Evolutionary conservation across 306 rosid species (phyloP).

Genomic region (Chamaecrista fasciculata): DNA sequence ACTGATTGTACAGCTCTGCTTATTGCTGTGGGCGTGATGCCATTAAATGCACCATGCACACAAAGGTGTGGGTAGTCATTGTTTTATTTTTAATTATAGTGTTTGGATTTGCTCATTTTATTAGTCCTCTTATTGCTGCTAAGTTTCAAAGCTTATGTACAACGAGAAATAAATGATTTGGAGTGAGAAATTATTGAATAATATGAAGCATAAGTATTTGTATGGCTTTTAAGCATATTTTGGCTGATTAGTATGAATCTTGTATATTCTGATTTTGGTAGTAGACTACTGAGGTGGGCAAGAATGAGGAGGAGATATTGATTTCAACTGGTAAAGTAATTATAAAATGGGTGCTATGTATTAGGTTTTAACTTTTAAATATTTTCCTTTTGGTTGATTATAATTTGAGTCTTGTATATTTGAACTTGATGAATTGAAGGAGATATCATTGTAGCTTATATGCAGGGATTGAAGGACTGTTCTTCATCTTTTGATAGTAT

Average conservation of each 20-base stretch:
- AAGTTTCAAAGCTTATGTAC: conserved; percentile 19
- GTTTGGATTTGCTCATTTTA: background rate
- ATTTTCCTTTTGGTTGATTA: background rate
- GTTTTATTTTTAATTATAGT: background rate
- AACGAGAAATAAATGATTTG: background rate
- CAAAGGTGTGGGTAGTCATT: conserved; percentile 9
- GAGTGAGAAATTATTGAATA: background rate
- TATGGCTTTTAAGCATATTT: background rate
- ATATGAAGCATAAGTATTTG: background rate
- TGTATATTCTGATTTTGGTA: background rate
- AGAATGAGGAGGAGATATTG: background rate
- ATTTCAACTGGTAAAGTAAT: background rate
- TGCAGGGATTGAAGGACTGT: background rate
- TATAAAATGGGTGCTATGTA: background rate
- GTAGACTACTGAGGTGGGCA: background rate
- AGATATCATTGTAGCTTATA: background rate
- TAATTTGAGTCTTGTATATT: background rate
- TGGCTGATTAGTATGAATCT: background rate
- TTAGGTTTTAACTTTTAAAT: background rate
- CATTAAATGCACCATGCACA: conserved; percentile 1
- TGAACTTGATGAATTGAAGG: background rate
- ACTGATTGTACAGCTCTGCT: conserved; percentile 17
- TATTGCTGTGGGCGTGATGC: conserved; percentile 28
- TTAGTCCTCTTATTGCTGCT: background rate
- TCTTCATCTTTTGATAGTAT: background rate